phyloP scores from a whole-genome alignment of 352 stramenopile genomes.

The Globisporangium cylindrosporum region DNA sequence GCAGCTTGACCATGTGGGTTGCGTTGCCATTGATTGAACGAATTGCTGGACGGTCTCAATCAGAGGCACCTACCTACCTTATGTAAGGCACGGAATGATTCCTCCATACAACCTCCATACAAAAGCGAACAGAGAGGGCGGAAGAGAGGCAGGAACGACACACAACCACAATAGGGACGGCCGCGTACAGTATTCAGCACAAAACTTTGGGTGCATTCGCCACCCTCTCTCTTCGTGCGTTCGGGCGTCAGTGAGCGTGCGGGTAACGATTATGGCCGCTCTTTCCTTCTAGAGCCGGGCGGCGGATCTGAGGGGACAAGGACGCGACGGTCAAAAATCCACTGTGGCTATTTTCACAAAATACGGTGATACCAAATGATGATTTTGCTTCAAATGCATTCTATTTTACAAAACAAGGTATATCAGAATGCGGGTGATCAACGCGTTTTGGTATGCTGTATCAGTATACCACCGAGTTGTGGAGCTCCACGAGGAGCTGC shows the following conservation, averaged over 20 bases:
- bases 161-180: not conserved
- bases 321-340: constrained; percentile 2
- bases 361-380: constrained; percentile 12
- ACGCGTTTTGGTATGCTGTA: not conserved
- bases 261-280: not conserved
- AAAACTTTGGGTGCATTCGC: not conserved
- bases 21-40: not conserved
- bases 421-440: not conserved
- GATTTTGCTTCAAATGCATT: not conserved
- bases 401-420: not conserved
- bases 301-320: not conserved
- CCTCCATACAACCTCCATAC: not conserved
- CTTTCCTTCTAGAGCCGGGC: not conserved
- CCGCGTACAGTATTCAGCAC: not conserved
- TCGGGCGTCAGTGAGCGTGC: not conserved
- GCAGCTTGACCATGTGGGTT: not conserved
- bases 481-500: not conserved
- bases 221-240: not conserved
- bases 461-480: not conserved
- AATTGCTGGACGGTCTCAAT: not conserved
- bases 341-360: not conserved
- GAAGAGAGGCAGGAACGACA: not conserved
- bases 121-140: not conserved
- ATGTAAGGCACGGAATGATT: not conserved
- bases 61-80: not conserved